phyloP scores from a whole-genome alignment of 2,329 filamentous ascomycete genomes.

The Xylariomycetidae sp. region DNA sequence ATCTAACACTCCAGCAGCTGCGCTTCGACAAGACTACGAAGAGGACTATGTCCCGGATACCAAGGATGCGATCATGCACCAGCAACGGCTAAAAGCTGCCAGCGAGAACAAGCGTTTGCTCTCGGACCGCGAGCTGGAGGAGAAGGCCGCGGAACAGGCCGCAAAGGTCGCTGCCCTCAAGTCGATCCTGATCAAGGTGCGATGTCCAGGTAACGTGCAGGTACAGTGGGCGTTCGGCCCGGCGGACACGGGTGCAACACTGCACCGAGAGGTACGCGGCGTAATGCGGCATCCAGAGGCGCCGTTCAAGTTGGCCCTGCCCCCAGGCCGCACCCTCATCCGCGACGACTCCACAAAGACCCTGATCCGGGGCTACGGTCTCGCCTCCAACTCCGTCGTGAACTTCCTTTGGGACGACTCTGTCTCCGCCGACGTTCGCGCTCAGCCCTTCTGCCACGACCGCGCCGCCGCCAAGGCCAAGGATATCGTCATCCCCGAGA shows the following conservation, averaged over 20 bases:
- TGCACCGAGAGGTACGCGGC: conserved; percentile 69
- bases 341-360: conserved; percentile 42
- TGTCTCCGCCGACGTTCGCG: conserved; percentile 16
- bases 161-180: conserved; percentile 61
- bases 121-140: conserved; percentile 76
- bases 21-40: conserved; percentile 60
- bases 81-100: conserved; percentile 55
- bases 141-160: conserved; percentile 58
- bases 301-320: conserved; percentile 66
- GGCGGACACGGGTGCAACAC: conserved; percentile 59
- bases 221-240: conserved; percentile 67
- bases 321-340: conserved; percentile 46
- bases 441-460: conserved; percentile 39
- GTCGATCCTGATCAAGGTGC: conserved; percentile 68
- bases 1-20: conserved; percentile 68
- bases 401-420: conserved; percentile 38
- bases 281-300: conserved; percentile 61
- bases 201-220: conserved; percentile 81
- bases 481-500: conserved; percentile 51
- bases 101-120: conserved; percentile 70
- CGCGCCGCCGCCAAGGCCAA: conserved; percentile 47
- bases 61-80: conserved; percentile 69
- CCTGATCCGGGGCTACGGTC: conserved; percentile 67
- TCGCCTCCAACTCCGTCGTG: conserved; percentile 66
- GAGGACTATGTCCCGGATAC: conserved; percentile 71